Percentiles rank a stretch among this genome's conserved stretches.
phyloP scores from a whole-genome alignment of 306 rosid species.

The Myrica gale region DNA sequence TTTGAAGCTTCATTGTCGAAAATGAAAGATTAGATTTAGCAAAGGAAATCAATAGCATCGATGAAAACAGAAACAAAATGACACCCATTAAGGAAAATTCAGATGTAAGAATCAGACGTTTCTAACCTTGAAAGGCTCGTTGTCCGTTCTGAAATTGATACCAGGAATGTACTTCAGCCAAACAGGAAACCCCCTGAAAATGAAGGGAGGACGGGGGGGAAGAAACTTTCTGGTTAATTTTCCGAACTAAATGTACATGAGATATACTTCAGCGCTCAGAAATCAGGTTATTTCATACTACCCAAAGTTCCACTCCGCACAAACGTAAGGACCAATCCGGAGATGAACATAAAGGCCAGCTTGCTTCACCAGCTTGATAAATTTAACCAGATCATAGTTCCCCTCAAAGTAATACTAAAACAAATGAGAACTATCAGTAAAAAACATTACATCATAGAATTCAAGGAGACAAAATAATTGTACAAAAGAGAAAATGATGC shows the following conservation, averaged over 20 bases:
- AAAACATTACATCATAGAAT: slow-evolving; percentile 13
- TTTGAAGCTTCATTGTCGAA: slow-evolving; percentile 54
- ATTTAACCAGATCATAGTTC: slow-evolving; percentile 88
- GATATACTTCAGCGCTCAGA: neutral
- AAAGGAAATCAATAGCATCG: neutral
- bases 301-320: slow-evolving; percentile 99
- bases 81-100: slow-evolving; percentile 7
- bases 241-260: neutral
- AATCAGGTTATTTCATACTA: slow-evolving; percentile 29
- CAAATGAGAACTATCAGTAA: neutral
- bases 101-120: slow-evolving; percentile 12
- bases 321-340: slow-evolving; percentile 96
- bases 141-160: slow-evolving; percentile 85
- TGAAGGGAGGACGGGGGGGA: neutral
- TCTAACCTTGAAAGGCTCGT: slow-evolving; percentile 86
- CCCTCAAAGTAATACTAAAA: slow-evolving; percentile 84
- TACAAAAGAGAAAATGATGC: slow-evolving; percentile 14
- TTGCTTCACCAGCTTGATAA: slow-evolving; percentile 83
- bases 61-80: neutral
- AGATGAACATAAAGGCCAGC: slow-evolving; percentile 92
- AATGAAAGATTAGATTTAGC: slow-evolving; percentile 28
- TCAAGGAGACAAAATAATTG: slow-evolving; percentile 14
- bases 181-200: slow-evolving; percentile 89
- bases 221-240: slow-evolving; percentile 11
- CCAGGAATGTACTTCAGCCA: slow-evolving; percentile 98